Evolutionary conservation across 2,329 filamentous ascomycete genomes (phyloP).

Genomic region (Pyrenophora tritici-repentis): DNA sequence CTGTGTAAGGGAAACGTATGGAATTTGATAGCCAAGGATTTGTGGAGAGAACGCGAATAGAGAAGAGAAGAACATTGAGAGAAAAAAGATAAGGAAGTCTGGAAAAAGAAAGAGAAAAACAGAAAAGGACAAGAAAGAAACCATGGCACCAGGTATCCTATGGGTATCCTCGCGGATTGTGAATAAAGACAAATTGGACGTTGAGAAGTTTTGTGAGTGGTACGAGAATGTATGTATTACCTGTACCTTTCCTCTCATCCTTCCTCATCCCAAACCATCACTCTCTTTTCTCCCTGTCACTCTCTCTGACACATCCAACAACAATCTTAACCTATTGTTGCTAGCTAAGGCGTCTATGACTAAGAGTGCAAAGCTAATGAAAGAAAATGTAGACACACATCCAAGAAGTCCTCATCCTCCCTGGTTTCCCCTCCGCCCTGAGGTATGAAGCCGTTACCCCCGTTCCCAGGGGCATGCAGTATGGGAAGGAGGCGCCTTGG

Average conservation of each 20-base stretch:
- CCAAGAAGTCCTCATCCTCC: conserved; percentile 27
- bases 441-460: conserved; percentile 29
- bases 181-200: conserved; percentile 7
- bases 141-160: conserved; percentile 34
- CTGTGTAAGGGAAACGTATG: too few species aligned
- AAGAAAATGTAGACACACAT: conserved; percentile 14
- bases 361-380: too few species aligned
- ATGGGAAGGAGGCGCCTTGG: conserved; percentile 24
- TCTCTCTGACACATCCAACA: too few species aligned
- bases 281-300: too few species aligned
- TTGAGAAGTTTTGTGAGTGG: conserved; percentile 29
- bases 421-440: conserved; percentile 29
- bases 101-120: not conserved
- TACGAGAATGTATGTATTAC: conserved; percentile 37
- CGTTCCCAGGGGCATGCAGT: conserved; percentile 5
- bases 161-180: conserved; percentile 32
- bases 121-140: not conserved
- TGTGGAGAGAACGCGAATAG: too few species aligned
- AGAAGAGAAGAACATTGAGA: too few species aligned
- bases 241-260: not conserved
- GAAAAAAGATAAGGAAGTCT: too few species aligned
- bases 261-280: too few species aligned
- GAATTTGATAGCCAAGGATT: too few species aligned
- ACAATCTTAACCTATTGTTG: too few species aligned
- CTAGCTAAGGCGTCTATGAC: too few species aligned